A percentile compares a stretch with the other conserved stretches of the same genome.
Evolutionary conservation across 2,329 filamentous ascomycete genomes (phyloP).

Genomic region (Aureobasidium leucospermi): DNA sequence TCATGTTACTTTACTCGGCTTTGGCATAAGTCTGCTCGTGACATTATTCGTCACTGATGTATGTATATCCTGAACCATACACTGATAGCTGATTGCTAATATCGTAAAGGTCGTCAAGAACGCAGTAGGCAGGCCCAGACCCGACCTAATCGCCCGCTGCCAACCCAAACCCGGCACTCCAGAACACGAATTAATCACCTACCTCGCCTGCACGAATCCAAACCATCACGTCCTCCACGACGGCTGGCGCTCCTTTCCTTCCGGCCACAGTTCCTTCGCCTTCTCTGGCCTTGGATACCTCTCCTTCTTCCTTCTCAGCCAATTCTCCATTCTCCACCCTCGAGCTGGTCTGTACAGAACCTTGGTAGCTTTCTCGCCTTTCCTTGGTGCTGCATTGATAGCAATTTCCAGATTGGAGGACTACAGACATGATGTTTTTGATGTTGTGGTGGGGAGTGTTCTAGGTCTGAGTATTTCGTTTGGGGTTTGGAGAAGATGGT

Average conservation of each 20-base stretch:
- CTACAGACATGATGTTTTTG: constrained; percentile 58
- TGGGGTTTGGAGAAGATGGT: constrained; percentile 55
- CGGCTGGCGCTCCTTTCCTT: constrained; percentile 77
- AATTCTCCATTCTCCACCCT: constrained; percentile 53
- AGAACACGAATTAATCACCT: constrained; percentile 48
- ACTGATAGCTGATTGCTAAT: not conserved
- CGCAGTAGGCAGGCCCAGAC: constrained; percentile 71
- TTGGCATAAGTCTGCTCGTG: constrained; percentile 66
- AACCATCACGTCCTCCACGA: constrained; percentile 66
- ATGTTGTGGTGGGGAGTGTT: constrained; percentile 50
- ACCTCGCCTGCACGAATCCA: constrained; percentile 66
- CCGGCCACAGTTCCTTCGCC: constrained; percentile 70
- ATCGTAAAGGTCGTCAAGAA: constrained; percentile 66
- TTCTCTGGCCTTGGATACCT: constrained; percentile 74
- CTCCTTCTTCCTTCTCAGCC: constrained; percentile 46
- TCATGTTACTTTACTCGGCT: constrained; percentile 76
- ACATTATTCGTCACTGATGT: constrained; percentile 76
- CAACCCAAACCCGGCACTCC: constrained; percentile 57
- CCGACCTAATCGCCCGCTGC: constrained; percentile 84
- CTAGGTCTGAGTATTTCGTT: constrained; percentile 49
- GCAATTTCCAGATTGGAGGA: constrained; percentile 56
- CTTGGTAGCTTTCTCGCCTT: constrained; percentile 47
- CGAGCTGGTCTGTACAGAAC: constrained; percentile 50
- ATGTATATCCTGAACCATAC: not conserved
- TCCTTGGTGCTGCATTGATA: constrained; percentile 52